These are phyloP conservation scores for Pichia occidentalis DNA, from an alignment of 805 yeast species.

Conservation along the genomic window DNA sequence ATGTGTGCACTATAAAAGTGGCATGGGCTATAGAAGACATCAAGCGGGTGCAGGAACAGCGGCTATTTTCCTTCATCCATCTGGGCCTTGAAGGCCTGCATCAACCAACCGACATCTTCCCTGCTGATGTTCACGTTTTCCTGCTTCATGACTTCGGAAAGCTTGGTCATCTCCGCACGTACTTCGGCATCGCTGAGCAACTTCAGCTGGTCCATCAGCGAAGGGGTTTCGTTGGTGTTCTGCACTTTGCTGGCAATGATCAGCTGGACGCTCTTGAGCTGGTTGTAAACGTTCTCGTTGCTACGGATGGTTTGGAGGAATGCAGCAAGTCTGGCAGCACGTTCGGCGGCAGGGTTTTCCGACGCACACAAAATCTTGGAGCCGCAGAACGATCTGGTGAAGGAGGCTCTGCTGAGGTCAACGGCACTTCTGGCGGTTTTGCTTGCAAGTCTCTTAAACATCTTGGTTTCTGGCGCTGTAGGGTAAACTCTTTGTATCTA, in stretches of 20 bases:
- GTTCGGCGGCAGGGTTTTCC: constrained; percentile 7
- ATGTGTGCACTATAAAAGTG: too few relatives aligned
- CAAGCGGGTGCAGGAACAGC: too few relatives aligned
- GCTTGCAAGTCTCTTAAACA: too few relatives aligned
- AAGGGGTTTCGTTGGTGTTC: constrained; percentile 12
- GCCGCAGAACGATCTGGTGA: constrained; percentile 3
- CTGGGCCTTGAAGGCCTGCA: constrained; percentile 19
- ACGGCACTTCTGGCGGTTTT: too few relatives aligned
- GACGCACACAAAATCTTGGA: background rate
- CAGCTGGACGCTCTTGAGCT: constrained; percentile 8
- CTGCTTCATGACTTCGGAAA: constrained; percentile 20
- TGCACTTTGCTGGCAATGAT: constrained; percentile 9
- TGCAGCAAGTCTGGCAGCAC: constrained; percentile 5
- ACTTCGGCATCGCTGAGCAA: constrained; percentile 26
- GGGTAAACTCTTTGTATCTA: too few relatives aligned
- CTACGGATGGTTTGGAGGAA: constrained; percentile 7
- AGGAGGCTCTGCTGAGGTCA: background rate
- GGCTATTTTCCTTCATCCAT: constrained; percentile 11
- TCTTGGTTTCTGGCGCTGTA: background rate
- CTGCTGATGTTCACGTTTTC: constrained; percentile 21
- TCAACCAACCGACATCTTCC: constrained; percentile 24
- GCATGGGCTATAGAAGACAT: too few relatives aligned
- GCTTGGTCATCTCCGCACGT: constrained; percentile 18
- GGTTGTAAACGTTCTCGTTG: constrained; percentile 3
- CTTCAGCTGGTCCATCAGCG: constrained; percentile 24